Evolutionary conservation across 2,329 filamentous ascomycete species (phyloP), one percentile per base, ranked within the genome.

Genomic region (Xylariaceae sp.): DNA sequence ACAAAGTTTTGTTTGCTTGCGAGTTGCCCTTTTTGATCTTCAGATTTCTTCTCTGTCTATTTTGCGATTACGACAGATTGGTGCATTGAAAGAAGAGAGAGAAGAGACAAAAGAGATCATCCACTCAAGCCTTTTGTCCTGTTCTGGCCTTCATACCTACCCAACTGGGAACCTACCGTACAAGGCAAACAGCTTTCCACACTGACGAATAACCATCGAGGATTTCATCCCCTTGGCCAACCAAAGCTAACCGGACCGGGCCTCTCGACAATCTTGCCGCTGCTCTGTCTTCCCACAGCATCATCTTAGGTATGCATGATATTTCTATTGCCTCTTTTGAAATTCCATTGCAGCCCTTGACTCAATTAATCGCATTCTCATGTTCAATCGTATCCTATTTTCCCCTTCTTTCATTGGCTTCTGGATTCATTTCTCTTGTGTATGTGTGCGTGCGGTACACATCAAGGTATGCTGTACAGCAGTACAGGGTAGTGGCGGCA

Each of bases 101-200:
- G 21, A 24, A 24, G 7, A 11, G 21, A 13, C 28, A 28, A 30
- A 27, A 32, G 32, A 31, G 32, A 34, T 38, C 40, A 26, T 44
- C 31, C 38, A 31, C 38, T 43, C 19, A 15, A 28, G 19, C 17
- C 6, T 38, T 40, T 34, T 35, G 41, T 38, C 36, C 43, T 37
- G 28, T 46, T 31, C 43, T 48, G 46, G 40, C 43, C 46, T 43
- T 40, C 46, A 43, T 48, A 48, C 46, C 46, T 48, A 46, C 46
- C 46, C n/a, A 33, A 48, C 46, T 48, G 34, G 46, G 46, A 48
- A 48, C 46, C 46, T 48, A 48, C 43, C 46, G 19, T 46, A 48
- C 40, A 40, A 31, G 43, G 49, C 47, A 51, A 55, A 53, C 52
- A 56, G 59, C 57, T 57, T 62, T 61, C 60, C 42, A 54, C 56